Conservation (phyloP, 768 basidiomycete genomes). For the Hirschioporus abietinus region DNA sequence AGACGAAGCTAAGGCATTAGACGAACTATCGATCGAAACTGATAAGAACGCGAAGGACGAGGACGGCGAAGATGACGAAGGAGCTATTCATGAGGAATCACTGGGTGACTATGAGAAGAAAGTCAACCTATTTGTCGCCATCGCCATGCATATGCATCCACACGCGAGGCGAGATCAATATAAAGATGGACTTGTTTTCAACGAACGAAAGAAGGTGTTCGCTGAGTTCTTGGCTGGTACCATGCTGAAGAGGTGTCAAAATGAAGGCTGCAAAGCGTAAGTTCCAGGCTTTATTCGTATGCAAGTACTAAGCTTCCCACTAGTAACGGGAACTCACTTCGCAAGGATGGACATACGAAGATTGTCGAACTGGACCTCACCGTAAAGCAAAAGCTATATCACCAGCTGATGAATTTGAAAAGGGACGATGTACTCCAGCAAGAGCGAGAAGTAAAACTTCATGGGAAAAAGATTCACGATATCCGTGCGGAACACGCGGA, state of each 20-base stretch:
- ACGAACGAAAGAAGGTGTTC: constrained; percentile 79
- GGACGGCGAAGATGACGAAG: constrained; percentile 38
- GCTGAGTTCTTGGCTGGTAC: constrained; percentile 71
- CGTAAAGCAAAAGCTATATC: constrained; percentile 63
- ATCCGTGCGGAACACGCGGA: constrained; percentile 47
- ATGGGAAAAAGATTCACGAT: constrained; percentile 38
- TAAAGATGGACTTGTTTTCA: constrained; percentile 85
- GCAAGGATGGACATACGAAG: constrained; percentile 92
- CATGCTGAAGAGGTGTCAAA: constrained; percentile 69
- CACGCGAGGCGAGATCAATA: constrained; percentile 72
- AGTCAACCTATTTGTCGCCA: constrained; percentile 59
- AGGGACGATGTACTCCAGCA: constrained; percentile 74
- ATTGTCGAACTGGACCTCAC: constrained; percentile 91
- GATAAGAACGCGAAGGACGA: constrained; percentile 28
- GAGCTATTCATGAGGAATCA: constrained; percentile 46
- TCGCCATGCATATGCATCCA: constrained; percentile 37
- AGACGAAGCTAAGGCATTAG: constrained; percentile 72
- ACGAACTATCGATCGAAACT: constrained; percentile 52
- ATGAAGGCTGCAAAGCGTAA: constrained; percentile 74
- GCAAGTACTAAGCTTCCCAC: constrained; percentile 6
- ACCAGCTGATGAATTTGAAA: constrained; percentile 45
- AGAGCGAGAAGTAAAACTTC: constrained; percentile 30
- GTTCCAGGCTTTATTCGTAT: constrained; percentile 26
- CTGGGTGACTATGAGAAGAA: constrained; percentile 56
- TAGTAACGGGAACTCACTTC: constrained; percentile 79